These are phyloP conservation scores for Coleophoma cylindrospora DNA, from an alignment of 2,329 filamentous ascomycete genomes.

Conservation along the genomic window DNA sequence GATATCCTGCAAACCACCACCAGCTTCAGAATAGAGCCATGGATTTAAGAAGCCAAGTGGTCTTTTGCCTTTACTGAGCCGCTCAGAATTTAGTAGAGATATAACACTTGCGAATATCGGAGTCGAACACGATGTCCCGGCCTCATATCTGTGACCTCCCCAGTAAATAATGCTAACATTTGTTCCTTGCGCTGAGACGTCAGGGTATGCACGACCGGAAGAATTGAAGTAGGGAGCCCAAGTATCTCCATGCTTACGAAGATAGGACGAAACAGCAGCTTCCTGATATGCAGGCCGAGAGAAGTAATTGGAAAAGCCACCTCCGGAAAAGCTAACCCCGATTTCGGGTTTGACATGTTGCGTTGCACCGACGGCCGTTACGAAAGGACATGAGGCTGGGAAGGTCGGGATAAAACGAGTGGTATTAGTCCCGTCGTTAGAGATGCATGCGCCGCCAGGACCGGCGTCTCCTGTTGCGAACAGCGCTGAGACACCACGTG, in stretches of 20 bases:
- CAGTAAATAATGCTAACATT: constrained; percentile 36
- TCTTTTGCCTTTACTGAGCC: constrained; percentile 39
- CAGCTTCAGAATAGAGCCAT: constrained; percentile 47
- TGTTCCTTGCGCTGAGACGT: constrained; percentile 43
- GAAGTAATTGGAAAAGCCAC: constrained; percentile 48
- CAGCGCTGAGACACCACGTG: constrained; percentile 56
- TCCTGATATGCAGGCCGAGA: constrained; percentile 39
- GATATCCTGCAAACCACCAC: constrained; percentile 40
- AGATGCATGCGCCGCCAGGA: constrained; percentile 41
- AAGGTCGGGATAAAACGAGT: constrained; percentile 55
- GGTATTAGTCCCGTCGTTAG: constrained; percentile 51
- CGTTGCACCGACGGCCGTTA: constrained; percentile 57
- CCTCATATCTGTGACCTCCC: constrained; percentile 4
- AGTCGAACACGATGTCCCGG: constrained; percentile 39
- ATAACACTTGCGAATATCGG: constrained; percentile 55
- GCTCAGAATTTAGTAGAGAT: constrained; percentile 55
- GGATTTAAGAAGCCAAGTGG: constrained; percentile 50
- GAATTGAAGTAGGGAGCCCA: constrained; percentile 36
- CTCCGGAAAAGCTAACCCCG: constrained; percentile 30
- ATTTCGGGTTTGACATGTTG: constrained; percentile 10
- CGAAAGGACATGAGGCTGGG: constrained; percentile 61
- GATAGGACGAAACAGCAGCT: constrained; percentile 32
- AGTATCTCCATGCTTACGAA: constrained; percentile 32
- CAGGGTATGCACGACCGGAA: constrained; percentile 45
- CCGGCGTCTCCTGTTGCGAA: constrained; percentile 55